Evolutionary conservation across 306 rosid genomes (phyloP).

Genomic region (Prunus padus): DNA sequence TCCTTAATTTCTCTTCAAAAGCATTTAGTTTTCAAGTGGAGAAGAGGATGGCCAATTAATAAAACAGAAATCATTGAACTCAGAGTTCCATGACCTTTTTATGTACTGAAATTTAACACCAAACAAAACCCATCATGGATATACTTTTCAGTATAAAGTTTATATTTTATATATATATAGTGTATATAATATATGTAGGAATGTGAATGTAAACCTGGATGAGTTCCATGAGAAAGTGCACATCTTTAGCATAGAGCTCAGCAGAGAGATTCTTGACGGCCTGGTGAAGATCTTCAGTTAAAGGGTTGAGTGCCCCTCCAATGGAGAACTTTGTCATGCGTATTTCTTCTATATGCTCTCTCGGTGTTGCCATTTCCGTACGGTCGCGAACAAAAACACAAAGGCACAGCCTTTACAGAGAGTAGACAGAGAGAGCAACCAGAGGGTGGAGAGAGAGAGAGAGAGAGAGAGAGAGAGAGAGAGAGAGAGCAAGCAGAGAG

Average conservation of each 20-base stretch:
- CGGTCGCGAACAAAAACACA: neutral
- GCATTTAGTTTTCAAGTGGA: no score
- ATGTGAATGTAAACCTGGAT: conserved; percentile 45
- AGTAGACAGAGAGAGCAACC: neutral
- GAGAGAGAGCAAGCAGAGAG: neutral
- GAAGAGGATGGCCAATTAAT: no score
- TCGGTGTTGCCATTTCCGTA: conserved; percentile 30
- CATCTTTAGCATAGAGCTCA: conserved; percentile 67
- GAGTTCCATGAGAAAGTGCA: conserved; percentile 81
- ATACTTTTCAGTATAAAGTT: no score
- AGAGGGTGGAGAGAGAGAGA: neutral
- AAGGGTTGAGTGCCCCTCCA: conserved; percentile 43
- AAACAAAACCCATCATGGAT: neutral
- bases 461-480: neutral
- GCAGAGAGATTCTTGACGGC: conserved; percentile 57
- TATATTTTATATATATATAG: neutral
- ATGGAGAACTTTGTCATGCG: conserved; percentile 58
- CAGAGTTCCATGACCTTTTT: no score
- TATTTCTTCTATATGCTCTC: conserved; percentile 54
- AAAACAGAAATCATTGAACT: no score
- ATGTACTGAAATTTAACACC: neutral
- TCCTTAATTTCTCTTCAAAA: no score
- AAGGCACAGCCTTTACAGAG: neutral
- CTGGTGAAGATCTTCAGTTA: conserved; percentile 53
- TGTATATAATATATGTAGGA: neutral